These are phyloP conservation scores for Penicillium alfredii DNA, from an alignment of 495 filamentous ascomycete species.

Conservation along the genomic window DNA sequence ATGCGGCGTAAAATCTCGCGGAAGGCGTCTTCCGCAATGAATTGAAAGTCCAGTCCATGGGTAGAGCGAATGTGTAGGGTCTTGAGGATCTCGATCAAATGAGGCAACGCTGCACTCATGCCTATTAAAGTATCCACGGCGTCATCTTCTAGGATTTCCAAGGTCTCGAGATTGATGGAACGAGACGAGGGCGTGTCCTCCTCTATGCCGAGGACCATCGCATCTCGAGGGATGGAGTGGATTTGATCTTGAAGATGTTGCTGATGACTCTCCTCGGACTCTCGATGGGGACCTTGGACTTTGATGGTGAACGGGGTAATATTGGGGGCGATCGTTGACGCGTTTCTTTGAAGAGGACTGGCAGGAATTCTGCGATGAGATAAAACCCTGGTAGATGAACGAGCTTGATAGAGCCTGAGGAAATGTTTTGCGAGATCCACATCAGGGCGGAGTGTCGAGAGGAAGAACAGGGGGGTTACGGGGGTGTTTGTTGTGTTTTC, in stretches of 20 bases:
- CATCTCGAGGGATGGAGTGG: conserved; percentile 11
- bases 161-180: conserved; percentile 6
- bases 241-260: conserved; percentile 14
- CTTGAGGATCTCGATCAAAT: conserved; percentile 14
- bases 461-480: too few relatives aligned
- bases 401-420: too few relatives aligned
- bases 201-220: conserved; percentile 8
- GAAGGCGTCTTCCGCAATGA: conserved; percentile 5
- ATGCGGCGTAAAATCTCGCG: conserved; percentile 10
- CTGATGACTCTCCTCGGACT: conserved; percentile 3
- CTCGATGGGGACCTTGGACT: conserved; percentile 10
- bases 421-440: too few relatives aligned
- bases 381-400: too few relatives aligned
- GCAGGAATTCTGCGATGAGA: too few relatives aligned
- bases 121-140: conserved; percentile 17
- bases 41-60: conserved; percentile 12
- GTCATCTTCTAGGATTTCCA: conserved; percentile 26
- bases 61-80: conserved; percentile 20
- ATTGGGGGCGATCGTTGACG: too few relatives aligned
- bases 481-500: too few relatives aligned
- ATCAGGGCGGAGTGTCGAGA: too few relatives aligned
- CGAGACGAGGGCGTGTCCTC: conserved; percentile 9
- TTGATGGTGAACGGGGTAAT: conserved; percentile 8
- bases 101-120: conserved; percentile 18
- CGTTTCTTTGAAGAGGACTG: too few relatives aligned